Percentiles rank a stretch among this genome's conserved stretches.
Conservation (phyloP, 2,329 filamentous ascomycete genomes). For the Graphium sp. region DNA sequence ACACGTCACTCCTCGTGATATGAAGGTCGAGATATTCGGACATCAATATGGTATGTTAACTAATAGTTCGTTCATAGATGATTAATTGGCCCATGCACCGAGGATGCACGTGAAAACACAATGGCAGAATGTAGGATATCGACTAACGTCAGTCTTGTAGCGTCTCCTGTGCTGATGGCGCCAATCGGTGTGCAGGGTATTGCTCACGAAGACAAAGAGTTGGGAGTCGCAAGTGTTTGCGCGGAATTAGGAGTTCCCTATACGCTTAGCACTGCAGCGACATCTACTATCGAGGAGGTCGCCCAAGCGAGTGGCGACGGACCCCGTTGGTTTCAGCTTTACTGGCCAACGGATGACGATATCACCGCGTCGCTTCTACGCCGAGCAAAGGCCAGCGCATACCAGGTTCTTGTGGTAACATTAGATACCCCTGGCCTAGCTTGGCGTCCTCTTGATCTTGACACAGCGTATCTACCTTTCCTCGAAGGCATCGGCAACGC, state of each 20-base stretch:
- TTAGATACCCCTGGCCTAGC: constrained; percentile 53
- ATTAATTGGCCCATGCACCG: too few relatives aligned
- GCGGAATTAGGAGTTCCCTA: constrained; percentile 45
- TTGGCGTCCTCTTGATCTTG: constrained; percentile 54
- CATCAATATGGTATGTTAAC: constrained; percentile 20
- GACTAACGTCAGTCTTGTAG: constrained; percentile 5
- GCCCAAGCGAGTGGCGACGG: constrained; percentile 38
- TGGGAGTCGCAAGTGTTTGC: constrained; percentile 45
- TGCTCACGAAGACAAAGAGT: constrained; percentile 48
- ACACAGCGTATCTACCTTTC: constrained; percentile 44
- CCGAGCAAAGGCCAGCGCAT: constrained; percentile 45
- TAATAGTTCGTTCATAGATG: too few relatives aligned
- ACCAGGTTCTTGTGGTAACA: constrained; percentile 51
- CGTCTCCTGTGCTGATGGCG: constrained; percentile 41
- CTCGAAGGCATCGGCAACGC: constrained; percentile 38
- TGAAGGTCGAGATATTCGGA: constrained; percentile 35
- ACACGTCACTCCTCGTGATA: constrained; percentile 23
- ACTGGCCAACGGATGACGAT: constrained; percentile 52
- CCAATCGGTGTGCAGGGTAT: constrained; percentile 55
- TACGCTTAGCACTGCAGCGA: constrained; percentile 48
- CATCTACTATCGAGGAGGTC: constrained; percentile 48
- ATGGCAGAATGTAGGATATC: neutral
- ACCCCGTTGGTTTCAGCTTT: constrained; percentile 56
- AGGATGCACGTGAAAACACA: too few relatives aligned
- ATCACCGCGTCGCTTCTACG: constrained; percentile 46